Percentiles rank a stretch among this genome's conserved stretches.
phyloP scores from a whole-genome alignment of 2,329 filamentous ascomycete genomes.

The Conoideocrella luteorostrata region DNA sequence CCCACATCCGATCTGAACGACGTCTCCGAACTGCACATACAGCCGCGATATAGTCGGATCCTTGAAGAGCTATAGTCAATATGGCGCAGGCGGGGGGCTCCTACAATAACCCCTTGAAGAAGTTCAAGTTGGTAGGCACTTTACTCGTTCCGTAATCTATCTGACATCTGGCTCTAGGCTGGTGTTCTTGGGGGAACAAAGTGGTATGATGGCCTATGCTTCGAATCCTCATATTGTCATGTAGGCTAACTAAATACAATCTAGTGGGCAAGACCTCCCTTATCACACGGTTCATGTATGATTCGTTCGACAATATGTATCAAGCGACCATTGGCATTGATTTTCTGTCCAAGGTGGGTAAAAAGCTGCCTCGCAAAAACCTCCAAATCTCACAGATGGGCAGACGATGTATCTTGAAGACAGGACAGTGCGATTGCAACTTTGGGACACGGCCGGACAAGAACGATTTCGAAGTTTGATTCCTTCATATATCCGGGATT shows the following conservation, averaged over 20 bases:
- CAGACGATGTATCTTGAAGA: constrained; percentile 99
- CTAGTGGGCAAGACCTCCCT: constrained; percentile 96
- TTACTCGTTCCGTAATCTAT: background rate
- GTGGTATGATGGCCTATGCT: constrained; percentile 59
- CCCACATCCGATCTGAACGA: background rate
- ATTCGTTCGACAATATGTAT: constrained; percentile 99
- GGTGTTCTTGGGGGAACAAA: constrained; percentile 97
- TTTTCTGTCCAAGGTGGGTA: constrained; percentile 85
- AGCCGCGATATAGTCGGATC: background rate
- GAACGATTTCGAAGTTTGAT: constrained; percentile 96
- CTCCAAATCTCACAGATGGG: constrained; percentile 4
- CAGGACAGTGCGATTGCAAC: constrained; percentile 89
- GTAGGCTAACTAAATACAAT: constrained; percentile 18
- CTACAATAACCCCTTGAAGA: constrained; percentile 99
- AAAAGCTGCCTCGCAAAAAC: background rate
- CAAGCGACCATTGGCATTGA: constrained; percentile 99
- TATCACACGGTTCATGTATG: constrained; percentile 99
- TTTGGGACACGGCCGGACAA: constrained; percentile 98
- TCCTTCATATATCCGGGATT: constrained; percentile 97
- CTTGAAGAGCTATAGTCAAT: constrained; percentile 21
- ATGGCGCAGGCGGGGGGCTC: constrained; percentile 82
- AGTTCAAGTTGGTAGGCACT: constrained; percentile 74
- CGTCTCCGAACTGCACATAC: background rate
- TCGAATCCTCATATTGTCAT: background rate
- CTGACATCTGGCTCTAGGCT: constrained; percentile 48